Percentiles rank a stretch among this genome's conserved stretches.
These are phyloP conservation scores for Phenoliferia sp. DNA, from an alignment of 1,284 basidiomycete genomes.

Conservation along the genomic window DNA sequence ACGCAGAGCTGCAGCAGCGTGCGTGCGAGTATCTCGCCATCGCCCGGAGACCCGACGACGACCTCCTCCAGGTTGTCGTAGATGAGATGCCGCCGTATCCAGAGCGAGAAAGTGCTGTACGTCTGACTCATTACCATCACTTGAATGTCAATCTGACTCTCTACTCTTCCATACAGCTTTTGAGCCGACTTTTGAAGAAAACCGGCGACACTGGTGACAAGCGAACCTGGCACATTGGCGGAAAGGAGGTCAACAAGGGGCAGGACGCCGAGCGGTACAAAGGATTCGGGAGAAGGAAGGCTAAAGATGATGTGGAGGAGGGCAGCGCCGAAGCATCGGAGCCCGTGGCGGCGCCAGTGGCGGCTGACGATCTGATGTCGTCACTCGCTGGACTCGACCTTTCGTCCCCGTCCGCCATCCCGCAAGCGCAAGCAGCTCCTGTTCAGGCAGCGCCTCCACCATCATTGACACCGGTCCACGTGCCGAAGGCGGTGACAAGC, in stretches of 20 bases:
- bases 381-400: constrained; percentile 66
- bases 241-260: constrained; percentile 82
- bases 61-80: constrained; percentile 86
- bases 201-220: constrained; percentile 61
- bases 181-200: constrained; percentile 30
- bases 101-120: constrained; percentile 80
- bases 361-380: constrained; percentile 58
- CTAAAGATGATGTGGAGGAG: constrained; percentile 21
- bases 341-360: constrained; percentile 32
- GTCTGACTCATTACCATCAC: neutral
- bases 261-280: constrained; percentile 56
- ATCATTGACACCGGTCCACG: neutral
- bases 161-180: constrained; percentile 2
- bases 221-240: constrained; percentile 90
- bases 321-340: neutral
- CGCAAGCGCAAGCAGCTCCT: neutral
- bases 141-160: neutral
- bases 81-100: constrained; percentile 99
- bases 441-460: neutral
- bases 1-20: constrained; percentile 94
- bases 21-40: constrained; percentile 94
- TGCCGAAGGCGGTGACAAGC: constrained; percentile 41
- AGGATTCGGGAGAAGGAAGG: constrained; percentile 44
- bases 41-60: constrained; percentile 79
- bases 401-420: constrained; percentile 6